Conservation (phyloP, 75 land plant species). For the Isoetes taiwanensis region DNA sequence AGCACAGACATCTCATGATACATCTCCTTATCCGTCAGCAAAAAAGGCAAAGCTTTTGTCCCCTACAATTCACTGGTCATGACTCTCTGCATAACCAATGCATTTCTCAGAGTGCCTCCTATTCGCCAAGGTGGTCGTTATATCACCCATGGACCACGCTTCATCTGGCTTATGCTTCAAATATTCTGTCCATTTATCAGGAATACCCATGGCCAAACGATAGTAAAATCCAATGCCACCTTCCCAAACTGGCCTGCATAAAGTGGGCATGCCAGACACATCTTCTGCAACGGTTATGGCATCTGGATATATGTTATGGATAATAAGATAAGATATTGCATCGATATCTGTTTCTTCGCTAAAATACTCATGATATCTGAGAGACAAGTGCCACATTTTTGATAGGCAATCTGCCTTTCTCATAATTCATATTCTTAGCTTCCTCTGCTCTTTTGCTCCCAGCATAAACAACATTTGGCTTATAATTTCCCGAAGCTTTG, state of each 20-base stretch:
- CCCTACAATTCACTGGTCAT: conserved; percentile 97
- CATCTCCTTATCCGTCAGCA: conserved; percentile 96
- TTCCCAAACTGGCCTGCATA: conserved; percentile 63
- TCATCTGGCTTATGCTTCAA: conserved; percentile 46
- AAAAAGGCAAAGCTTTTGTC: conserved; percentile 88
- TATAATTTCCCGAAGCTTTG: too few relatives aligned
- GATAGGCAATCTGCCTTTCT: too few relatives aligned
- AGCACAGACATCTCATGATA: conserved; percentile 83
- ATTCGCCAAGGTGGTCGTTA: conserved; percentile 48
- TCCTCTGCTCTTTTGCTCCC: too few relatives aligned
- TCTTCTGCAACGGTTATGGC: conserved; percentile 92
- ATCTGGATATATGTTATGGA: conserved; percentile 70
- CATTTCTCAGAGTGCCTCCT: conserved; percentile 91
- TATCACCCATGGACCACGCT: conserved; percentile 86
- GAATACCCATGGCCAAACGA: conserved; percentile 91
- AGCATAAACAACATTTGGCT: too few relatives aligned
- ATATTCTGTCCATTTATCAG: conserved; percentile 88
- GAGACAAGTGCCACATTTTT: too few relatives aligned
- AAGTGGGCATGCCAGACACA: conserved; percentile 95
- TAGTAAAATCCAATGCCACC: conserved; percentile 92
- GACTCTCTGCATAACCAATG: conserved; percentile 91
- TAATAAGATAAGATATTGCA: conserved; percentile 80
- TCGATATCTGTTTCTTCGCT: conserved; percentile 78
- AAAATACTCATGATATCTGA: conserved; percentile 86
- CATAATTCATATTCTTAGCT: too few relatives aligned